Evolutionary conservation across 176 grass and related monocot genomes (phyloP).

Genomic region (Sorghum bicolor): Sorghum_bicolor_NCBIv3 NC_012878.2:50671001-50671500

Average conservation of each 20-base stretch:
- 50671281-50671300: background rate
- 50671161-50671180: too few species aligned
- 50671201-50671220: too few species aligned
- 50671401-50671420: background rate
- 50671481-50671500: background rate
- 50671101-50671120: too few species aligned
- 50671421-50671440: background rate
- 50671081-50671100: too few species aligned
- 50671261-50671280: background rate
- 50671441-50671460: background rate
- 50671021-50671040: background rate
- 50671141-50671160: background rate
- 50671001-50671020: too few species aligned
- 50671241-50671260: too few species aligned
- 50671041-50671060: too few species aligned
- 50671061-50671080: too few species aligned
- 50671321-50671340: background rate
- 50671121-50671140: background rate
- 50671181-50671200: too few species aligned
- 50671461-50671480: background rate
- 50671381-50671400: background rate
- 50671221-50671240: too few species aligned
- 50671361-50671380: background rate
- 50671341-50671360: too few species aligned
- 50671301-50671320: background rate